Percentiles rank a stretch among this genome's conserved stretches.
Evolutionary conservation across 345 rosid species (phyloP).

Genomic region (Lepidium sativum): DNA sequence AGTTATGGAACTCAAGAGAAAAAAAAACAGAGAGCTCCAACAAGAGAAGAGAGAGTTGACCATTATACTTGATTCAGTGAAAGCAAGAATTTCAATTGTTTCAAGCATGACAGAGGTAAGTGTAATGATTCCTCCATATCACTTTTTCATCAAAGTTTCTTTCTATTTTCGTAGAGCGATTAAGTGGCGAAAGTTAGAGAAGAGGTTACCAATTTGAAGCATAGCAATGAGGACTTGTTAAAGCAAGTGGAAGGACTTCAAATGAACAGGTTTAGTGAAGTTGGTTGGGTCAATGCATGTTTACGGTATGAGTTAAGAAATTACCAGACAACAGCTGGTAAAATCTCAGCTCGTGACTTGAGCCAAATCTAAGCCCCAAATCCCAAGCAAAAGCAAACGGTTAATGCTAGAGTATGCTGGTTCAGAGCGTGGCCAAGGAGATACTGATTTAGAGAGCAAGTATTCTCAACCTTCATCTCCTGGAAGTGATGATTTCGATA

Average conservation of each 20-base stretch:
- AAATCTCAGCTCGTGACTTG: constrained; percentile 84
- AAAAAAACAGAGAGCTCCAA: constrained; percentile 88
- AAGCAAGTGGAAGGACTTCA: constrained; percentile 99
- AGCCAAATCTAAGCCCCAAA: constrained; percentile 77
- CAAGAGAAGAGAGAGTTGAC: constrained; percentile 84
- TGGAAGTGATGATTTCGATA: constrained; percentile 88
- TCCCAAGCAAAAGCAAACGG: constrained; percentile 79
- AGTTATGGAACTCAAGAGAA: constrained; percentile 88
- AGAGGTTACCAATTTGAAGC: constrained; percentile 70
- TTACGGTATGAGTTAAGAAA: constrained; percentile 88
- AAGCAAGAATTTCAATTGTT: constrained; percentile 58
- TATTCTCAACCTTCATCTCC: constrained; percentile 89
- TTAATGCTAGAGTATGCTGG: constrained; percentile 87
- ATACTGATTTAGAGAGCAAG: constrained; percentile 84
- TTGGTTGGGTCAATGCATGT: constrained; percentile 99
- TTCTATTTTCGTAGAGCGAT: constrained; percentile 40
- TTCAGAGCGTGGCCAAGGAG: constrained; percentile 92
- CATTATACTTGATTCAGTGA: constrained; percentile 72
- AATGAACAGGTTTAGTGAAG: constrained; percentile 94
- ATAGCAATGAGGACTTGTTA: constrained; percentile 69
- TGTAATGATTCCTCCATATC: neutral
- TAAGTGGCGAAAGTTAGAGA: constrained; percentile 69
- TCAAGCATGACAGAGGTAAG: constrained; percentile 90
- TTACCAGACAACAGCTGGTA: constrained; percentile 79
- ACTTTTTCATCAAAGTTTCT: neutral